Base-by-base conservation (phyloP, 139 green algal genomes). In the Edaphochlamys debaryana region DNA sequence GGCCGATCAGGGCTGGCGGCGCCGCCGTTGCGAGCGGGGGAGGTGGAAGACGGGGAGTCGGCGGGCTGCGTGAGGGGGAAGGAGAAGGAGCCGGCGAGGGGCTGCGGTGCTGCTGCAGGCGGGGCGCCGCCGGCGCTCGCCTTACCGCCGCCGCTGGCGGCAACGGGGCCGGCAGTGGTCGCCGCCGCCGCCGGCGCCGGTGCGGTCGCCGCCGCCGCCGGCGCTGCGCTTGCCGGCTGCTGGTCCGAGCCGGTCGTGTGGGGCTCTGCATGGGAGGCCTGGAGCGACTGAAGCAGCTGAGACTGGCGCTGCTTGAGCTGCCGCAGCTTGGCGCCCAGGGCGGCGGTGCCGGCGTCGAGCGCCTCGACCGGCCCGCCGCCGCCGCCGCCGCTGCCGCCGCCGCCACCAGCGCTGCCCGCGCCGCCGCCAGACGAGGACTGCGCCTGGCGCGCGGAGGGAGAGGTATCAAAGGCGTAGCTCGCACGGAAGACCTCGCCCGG, bases 381-480 rank as follows among this genome's bases (percentile, higher is more conserved):
- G 23, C 3, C 67, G 30, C 20, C 69, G 54, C 41, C 20, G 64
- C 34, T 6, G 8, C 45, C 42, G 42, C 30, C 30, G 2, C 42
- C 42, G 32, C 2, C 23, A 29, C 34, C 45, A 2, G 29, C 32
- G 13, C 4, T 4, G 30, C 58, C 13, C 58, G 29, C 45, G 11
- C n/a, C 32, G 45, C 29, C 11, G 69, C 23, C 32, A 20, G 69
- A 42, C 8, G 48, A 19, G 6, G 1, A 54, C 29, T 48, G 73
- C 73, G 32, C 37, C 37, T 56, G 54, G 3, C 0, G 52, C 52
- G 20, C 1, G 58, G 58, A 7, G 60, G 56, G 41, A 42, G 76
- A 48, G 3, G 42, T 27, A 32, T 82, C 76, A 22, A 82, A 74
- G 22, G 76, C 76, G 76, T 82, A 82, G 64, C 76, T 82, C 5